Conservation (phyloP, 2,329 filamentous ascomycete species). For the Myriosclerotinia curreyana region DNA sequence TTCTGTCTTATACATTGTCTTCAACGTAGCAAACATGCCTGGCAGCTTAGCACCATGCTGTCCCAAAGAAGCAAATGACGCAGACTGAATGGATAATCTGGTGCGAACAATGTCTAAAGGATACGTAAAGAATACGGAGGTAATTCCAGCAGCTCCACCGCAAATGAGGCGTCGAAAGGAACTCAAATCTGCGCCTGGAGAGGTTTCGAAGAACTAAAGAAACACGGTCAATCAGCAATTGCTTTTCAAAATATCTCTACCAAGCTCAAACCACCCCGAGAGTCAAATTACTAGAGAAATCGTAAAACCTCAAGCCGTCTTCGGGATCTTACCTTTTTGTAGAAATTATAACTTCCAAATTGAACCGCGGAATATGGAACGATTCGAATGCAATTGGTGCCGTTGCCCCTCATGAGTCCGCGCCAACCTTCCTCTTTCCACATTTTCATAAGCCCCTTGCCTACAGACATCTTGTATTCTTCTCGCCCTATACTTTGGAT, state of each 20-base stretch:
- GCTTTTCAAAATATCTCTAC: neutral
- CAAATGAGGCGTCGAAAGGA: constrained; percentile 78
- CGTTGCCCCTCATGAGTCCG: constrained; percentile 97
- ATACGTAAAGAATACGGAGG: constrained; percentile 92
- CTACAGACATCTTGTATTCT: constrained; percentile 90
- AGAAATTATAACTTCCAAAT: constrained; percentile 97
- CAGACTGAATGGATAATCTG: constrained; percentile 90
- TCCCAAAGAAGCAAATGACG: constrained; percentile 79
- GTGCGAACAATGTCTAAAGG: constrained; percentile 97
- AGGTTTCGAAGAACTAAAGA: constrained; percentile 68
- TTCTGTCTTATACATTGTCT: constrained; percentile 84
- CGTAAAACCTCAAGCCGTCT: neutral
- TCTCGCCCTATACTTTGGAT: constrained; percentile 86
- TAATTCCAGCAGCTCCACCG: constrained; percentile 88
- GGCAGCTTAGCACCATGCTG: constrained; percentile 65
- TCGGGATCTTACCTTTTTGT: constrained; percentile 70
- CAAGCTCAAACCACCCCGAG: neutral
- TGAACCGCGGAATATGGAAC: constrained; percentile 98
- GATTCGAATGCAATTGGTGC: constrained; percentile 97
- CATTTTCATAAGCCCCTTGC: constrained; percentile 88
- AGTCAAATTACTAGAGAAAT: neutral
- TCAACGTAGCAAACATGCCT: constrained; percentile 87
- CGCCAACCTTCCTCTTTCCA: constrained; percentile 95
- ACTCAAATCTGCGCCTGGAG: constrained; percentile 69
- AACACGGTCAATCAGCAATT: constrained; percentile 10